Conservation (phyloP, 768 basidiomycete genomes). For the Tricholomella constricta region DNA sequence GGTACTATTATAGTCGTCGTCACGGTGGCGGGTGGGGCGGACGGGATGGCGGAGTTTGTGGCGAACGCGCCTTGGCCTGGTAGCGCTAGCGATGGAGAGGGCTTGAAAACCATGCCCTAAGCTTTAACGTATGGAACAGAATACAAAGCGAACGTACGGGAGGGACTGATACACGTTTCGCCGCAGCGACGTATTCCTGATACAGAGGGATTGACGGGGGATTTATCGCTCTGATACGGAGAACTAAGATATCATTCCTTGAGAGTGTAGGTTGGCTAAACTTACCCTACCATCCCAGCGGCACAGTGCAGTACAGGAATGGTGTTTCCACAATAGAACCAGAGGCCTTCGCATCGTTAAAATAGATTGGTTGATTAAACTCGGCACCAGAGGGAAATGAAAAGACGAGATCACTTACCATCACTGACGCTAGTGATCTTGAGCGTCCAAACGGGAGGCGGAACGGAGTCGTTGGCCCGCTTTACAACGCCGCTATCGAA, state of each 20-base stretch:
- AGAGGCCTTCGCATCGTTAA: constrained; percentile 26
- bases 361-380: background rate
- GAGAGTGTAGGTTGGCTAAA: too few relatives aligned
- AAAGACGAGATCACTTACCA: constrained; percentile 22
- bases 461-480: constrained; percentile 18
- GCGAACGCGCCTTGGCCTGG: constrained; percentile 38
- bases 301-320: constrained; percentile 38
- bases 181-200: constrained; percentile 26
- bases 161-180: constrained; percentile 27
- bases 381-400: too few relatives aligned
- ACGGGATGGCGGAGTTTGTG: constrained; percentile 16
- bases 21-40: too few relatives aligned
- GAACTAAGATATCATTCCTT: too few relatives aligned
- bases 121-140: background rate
- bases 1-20: background rate
- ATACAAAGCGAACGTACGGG: constrained; percentile 21
- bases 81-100: constrained; percentile 23
- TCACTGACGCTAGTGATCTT: constrained; percentile 32
- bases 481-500: constrained; percentile 40
- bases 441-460: constrained; percentile 34
- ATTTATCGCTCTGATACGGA: constrained; percentile 38
- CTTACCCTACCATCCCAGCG: constrained; percentile 43
- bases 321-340: constrained; percentile 40
- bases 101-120: constrained; percentile 18
- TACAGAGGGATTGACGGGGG: constrained; percentile 30